phyloP scores from a whole-genome alignment of 179 eudicot genomes.

The Dionaea muscipula region DNA sequence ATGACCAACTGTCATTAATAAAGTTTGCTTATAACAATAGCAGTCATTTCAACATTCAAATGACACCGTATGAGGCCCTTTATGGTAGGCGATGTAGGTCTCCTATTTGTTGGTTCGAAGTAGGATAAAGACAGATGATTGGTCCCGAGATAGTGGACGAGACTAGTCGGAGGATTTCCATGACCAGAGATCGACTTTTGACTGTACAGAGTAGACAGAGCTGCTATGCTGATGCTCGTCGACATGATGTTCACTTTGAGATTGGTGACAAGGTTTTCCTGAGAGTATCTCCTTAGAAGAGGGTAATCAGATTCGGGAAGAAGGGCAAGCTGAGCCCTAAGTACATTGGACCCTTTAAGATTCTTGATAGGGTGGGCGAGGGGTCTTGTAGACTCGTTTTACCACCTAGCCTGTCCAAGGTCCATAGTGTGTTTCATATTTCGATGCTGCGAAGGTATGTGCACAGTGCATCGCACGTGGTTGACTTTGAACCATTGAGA shows the following conservation, averaged over 20 bases:
- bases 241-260: background rate
- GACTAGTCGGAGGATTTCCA: background rate
- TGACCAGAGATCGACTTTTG: background rate
- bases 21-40: conserved; percentile 13
- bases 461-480: too few species aligned
- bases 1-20: background rate
- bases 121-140: background rate
- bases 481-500: too few species aligned
- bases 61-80: conserved; percentile 5
- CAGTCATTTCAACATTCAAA: background rate
- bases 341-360: too few species aligned
- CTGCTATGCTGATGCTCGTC: background rate
- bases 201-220: background rate
- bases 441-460: too few species aligned
- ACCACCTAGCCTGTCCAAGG: too few species aligned
- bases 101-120: background rate
- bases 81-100: background rate
- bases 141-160: background rate
- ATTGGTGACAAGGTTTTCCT: background rate
- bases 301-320: background rate
- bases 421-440: too few species aligned
- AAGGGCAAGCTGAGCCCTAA: background rate
- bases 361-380: too few species aligned
- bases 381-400: too few species aligned
- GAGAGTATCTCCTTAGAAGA: background rate